phyloP scores from a whole-genome alignment of 202 grass and related monocot species.

The Carex arenaria region DNA sequence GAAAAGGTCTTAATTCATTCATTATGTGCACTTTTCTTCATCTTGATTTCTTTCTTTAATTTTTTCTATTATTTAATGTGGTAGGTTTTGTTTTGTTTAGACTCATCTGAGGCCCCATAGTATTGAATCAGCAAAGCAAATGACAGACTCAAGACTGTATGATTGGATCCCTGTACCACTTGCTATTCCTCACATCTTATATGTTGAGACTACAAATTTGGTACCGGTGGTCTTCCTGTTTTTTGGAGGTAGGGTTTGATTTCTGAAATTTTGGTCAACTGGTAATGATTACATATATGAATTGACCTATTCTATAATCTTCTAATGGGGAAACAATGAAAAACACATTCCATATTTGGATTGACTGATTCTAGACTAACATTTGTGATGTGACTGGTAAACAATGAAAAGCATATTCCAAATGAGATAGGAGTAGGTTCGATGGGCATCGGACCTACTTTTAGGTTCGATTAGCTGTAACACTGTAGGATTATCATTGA shows the following conservation, averaged over 20 bases:
- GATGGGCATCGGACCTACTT: too few species aligned
- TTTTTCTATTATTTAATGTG: background rate
- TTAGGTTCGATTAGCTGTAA: too few species aligned
- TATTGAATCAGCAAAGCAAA: background rate
- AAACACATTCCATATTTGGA: background rate
- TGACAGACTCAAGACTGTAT: background rate
- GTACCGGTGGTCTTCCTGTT: too few species aligned
- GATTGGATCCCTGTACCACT: background rate
- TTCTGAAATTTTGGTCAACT: background rate
- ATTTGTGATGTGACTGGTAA: background rate
- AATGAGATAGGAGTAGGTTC: too few species aligned
- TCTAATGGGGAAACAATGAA: background rate
- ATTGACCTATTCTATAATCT: background rate
- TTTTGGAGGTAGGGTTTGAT: too few species aligned
- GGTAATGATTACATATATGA: background rate
- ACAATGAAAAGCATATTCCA: background rate
- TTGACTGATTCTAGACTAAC: background rate
- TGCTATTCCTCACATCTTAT: background rate
- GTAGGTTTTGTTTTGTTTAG: constrained; percentile 3
- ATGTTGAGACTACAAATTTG: background rate
- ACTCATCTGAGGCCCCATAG: background rate
- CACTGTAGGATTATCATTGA: too few species aligned
- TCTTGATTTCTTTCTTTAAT: background rate
- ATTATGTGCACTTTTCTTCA: background rate
- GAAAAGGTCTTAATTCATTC: background rate